phyloP scores from a whole-genome alignment of 805 yeast genomes.

The Candida parachauliodes region DNA sequence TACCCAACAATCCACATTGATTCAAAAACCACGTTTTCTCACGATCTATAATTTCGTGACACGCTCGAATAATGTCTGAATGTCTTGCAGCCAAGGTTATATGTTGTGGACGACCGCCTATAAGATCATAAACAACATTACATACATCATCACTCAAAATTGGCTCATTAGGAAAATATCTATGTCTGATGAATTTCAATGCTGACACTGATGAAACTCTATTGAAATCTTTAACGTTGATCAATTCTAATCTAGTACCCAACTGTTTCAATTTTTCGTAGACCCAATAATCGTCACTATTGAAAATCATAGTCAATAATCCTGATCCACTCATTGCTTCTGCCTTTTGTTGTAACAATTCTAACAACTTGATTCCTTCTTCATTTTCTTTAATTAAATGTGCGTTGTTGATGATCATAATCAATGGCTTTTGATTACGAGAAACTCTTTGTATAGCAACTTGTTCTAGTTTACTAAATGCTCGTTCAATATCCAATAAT shows the following conservation, averaged over 20 bases:
- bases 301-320: constrained; percentile 65
- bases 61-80: constrained; percentile 52
- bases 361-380: constrained; percentile 67
- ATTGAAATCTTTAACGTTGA: constrained; percentile 62
- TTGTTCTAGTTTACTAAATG: constrained; percentile 70
- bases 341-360: constrained; percentile 78
- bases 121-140: constrained; percentile 56
- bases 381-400: constrained; percentile 75
- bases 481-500: constrained; percentile 75
- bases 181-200: constrained; percentile 46
- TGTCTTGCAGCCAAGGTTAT: constrained; percentile 66
- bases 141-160: constrained; percentile 42
- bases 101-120: constrained; percentile 87
- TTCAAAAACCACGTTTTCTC: constrained; percentile 85
- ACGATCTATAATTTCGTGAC: constrained; percentile 67
- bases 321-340: constrained; percentile 74
- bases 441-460: constrained; percentile 54
- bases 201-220: constrained; percentile 55
- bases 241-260: constrained; percentile 71
- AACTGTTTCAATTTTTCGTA: constrained; percentile 69
- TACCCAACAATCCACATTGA: constrained; percentile 75
- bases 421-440: constrained; percentile 50
- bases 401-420: constrained; percentile 67
- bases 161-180: constrained; percentile 29
- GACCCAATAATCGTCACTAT: constrained; percentile 84